These are phyloP conservation scores for Pseudogymnoascus destructans DNA, from an alignment of 2,329 filamentous ascomycete species.

Conservation along the genomic window DNA sequence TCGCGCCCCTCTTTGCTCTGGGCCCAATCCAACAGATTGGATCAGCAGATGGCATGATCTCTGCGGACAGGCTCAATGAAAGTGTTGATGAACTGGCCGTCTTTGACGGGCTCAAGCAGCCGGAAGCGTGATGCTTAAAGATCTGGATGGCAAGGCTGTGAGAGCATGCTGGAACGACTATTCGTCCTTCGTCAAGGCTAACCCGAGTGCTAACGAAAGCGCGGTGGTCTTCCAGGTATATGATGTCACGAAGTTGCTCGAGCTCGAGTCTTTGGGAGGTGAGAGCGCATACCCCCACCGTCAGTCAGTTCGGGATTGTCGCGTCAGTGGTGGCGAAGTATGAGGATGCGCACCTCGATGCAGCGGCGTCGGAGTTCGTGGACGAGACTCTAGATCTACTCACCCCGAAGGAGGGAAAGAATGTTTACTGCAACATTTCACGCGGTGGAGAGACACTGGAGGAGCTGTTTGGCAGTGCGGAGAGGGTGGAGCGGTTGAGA, in stretches of 20 bases:
- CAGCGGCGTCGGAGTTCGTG: not conserved
- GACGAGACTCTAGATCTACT: not conserved
- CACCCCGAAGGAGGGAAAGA: not conserved
- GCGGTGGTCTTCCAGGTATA: not conserved
- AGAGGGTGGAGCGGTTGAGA: constrained; percentile 17
- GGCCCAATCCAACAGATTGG: not conserved
- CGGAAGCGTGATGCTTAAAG: not conserved
- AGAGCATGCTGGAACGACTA: not conserved
- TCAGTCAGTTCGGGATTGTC: not conserved
- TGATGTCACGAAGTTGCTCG: not conserved
- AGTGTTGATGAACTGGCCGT: not conserved
- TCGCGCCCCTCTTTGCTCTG: not conserved
- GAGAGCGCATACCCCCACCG: not conserved
- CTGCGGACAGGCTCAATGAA: not conserved
- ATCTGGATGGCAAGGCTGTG: not conserved
- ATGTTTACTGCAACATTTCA: not conserved
- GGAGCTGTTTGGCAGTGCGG: not conserved
- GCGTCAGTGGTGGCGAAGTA: not conserved
- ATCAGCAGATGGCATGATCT: not conserved
- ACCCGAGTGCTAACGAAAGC: not conserved
- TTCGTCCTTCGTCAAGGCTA: not conserved
- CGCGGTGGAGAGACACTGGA: not conserved
- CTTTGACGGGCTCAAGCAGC: not conserved
- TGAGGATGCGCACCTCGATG: not conserved
- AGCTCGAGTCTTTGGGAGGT: not conserved